Evolutionary conservation across 345 rosid species (phyloP), one percentile per base, ranked within the genome.

Genomic region (Aegle marmelos): DNA sequence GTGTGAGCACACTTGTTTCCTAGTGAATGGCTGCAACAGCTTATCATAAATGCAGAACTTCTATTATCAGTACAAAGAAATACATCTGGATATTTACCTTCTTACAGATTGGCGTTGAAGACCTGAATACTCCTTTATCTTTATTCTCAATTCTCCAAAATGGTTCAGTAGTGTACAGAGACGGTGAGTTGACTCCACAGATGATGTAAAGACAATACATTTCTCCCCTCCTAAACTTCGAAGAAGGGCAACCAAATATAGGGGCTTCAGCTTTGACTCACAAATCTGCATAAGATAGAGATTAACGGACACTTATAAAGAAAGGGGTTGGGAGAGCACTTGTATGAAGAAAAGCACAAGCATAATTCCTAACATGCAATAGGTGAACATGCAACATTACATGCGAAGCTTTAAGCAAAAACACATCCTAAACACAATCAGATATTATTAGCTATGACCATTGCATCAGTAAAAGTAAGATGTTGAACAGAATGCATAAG

Each of bases 101-200:
- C 99, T 90, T 50, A 84, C 74, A 76, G 94, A 86, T 82, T 93
- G 98, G 75, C 79, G 91, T 66, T 90, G 96, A 84, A 88, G 92
- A 71, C 98, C 90, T 2, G 99, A 93, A 88, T 92, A 95, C 82
- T 92, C 98, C 80, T 91, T 91, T 81, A 93, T 89, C 83, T 90
- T 95, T 70, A 93, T 79, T 16, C 87, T 85, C 76, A 93, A 67
- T 71, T 92, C 97, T 71, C 77, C 92, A 79, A 95, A 95, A 81
- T 85, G 88, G 82, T 91, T 91, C 75, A 95, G 88, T 62, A 95
- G 82, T 78, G 87, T 90, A 86, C 93, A 93, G 17, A 95, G 87
- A 68, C 93, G 92, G 77, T 90, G 96, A 81, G 98, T 93, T 65
- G 94, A 88, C 87, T 93, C 92, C 74, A 94, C 93, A 6, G 99